phyloP scores from a whole-genome alignment of 2,329 filamentous ascomycete genomes.

The Botrytis galanthina region DNA sequence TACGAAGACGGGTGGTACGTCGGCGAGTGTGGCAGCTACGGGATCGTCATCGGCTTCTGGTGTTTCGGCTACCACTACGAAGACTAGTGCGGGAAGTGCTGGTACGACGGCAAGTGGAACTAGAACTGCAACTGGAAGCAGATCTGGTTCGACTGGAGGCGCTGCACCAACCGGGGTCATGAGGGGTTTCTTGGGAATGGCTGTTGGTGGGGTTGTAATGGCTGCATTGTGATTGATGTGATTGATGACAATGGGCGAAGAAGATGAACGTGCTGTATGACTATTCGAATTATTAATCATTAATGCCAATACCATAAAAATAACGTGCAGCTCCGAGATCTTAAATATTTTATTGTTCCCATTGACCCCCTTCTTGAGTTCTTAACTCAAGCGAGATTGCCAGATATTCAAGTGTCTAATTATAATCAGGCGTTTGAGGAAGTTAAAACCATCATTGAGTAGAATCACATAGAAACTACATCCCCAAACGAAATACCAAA shows the following conservation, averaged over 20 bases:
- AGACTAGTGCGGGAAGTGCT: not conserved
- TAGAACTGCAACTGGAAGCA: constrained; percentile 16
- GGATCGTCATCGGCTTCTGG: not conserved
- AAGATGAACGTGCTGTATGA: not conserved
- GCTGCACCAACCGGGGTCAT: constrained; percentile 34
- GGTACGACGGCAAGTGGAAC: constrained; percentile 19
- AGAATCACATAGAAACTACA: no score
- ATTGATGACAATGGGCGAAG: not conserved
- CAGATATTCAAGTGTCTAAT: not conserved
- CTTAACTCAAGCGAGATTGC: not conserved
- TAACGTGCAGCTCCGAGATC: not conserved
- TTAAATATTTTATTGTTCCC: not conserved
- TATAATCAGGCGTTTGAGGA: no score
- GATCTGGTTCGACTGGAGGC: constrained; percentile 32
- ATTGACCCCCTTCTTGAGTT: not conserved
- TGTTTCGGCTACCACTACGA: not conserved
- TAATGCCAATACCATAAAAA: not conserved
- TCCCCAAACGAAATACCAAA: not conserved
- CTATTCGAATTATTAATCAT: not conserved
- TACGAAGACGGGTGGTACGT: constrained; percentile 34
- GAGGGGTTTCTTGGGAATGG: constrained; percentile 30
- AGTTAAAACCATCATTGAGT: no score
- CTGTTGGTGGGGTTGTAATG: constrained; percentile 30
- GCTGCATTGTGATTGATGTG: constrained; percentile 28
- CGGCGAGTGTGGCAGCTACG: constrained; percentile 20